Evolutionary conservation across 1,284 basidiomycete species (phyloP).

Genomic region (Phellopilus nigrolimitatus): DNA sequence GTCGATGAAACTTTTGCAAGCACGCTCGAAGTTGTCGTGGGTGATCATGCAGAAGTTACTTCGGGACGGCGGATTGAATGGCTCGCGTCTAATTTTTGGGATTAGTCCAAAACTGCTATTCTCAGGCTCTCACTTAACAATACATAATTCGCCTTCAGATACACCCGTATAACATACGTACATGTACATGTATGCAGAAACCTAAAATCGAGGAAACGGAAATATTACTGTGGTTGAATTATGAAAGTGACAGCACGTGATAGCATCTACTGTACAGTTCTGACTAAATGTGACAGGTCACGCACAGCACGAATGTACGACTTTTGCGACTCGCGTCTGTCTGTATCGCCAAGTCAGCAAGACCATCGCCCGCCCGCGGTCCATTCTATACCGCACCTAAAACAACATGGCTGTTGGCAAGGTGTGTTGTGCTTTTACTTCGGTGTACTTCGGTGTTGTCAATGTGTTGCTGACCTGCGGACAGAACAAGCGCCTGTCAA

Average conservation of each 20-base stretch:
- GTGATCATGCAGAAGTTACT: no score
- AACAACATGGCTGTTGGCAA: constrained; percentile 88
- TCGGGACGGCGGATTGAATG: no score
- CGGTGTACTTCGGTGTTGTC: constrained; percentile 10
- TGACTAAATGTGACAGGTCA: not conserved
- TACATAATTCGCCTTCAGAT: no score
- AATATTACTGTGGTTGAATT: not conserved
- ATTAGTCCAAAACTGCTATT: no score
- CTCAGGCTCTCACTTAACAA: no score
- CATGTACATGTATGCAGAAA: no score
- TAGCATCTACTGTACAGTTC: constrained; percentile 10
- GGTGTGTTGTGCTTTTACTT: constrained; percentile 38
- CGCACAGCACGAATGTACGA: not conserved
- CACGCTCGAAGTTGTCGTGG: constrained; percentile 56
- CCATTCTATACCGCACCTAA: constrained; percentile 39
- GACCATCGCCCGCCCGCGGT: constrained; percentile 44
- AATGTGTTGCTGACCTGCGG: constrained; percentile 13
- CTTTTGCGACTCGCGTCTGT: not conserved
- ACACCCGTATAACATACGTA: no score
- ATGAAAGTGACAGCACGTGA: no score
- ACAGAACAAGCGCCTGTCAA: constrained; percentile 97
- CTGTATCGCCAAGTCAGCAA: constrained; percentile 31
- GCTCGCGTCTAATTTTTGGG: no score
- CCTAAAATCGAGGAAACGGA: no score
- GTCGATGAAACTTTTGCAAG: constrained; percentile 49